Conservation (phyloP, 2,329 filamentous ascomycete species). For the Catunica adiposa region DNA sequence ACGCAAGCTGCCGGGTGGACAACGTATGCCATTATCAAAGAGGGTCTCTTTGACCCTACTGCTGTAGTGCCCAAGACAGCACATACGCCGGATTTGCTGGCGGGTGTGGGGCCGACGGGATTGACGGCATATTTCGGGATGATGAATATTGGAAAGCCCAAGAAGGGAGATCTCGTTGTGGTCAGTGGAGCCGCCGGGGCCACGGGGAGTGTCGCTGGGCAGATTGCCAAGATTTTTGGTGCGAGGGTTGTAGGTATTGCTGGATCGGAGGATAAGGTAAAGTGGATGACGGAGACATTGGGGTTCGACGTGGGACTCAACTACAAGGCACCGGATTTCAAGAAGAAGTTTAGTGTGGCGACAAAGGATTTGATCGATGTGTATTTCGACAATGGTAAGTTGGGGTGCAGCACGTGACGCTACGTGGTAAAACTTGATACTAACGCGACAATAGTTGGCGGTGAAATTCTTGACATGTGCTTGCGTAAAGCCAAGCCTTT, state of each 20-base stretch:
- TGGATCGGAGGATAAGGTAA: constrained; percentile 49
- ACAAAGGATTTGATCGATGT: constrained; percentile 47
- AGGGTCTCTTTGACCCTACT: constrained; percentile 31
- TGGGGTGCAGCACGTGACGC: background rate
- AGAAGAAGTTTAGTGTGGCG: constrained; percentile 39
- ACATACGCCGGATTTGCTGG: constrained; percentile 41
- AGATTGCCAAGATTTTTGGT: constrained; percentile 62
- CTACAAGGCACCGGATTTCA: constrained; percentile 50
- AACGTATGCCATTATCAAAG: constrained; percentile 43
- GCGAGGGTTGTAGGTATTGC: constrained; percentile 46
- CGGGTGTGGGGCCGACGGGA: constrained; percentile 48
- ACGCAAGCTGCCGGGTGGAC: constrained; percentile 44
- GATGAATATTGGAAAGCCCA: constrained; percentile 48
- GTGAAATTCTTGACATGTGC: constrained; percentile 51
- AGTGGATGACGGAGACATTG: constrained; percentile 45
- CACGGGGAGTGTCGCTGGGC: constrained; percentile 58
- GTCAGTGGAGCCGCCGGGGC: constrained; percentile 65
- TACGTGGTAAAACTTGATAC: background rate
- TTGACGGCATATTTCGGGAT: constrained; percentile 66
- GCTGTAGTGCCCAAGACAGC: constrained; percentile 26
- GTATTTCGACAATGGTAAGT: constrained; percentile 49
- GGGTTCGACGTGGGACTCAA: constrained; percentile 53
- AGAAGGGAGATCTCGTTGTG: constrained; percentile 56
- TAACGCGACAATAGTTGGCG: constrained; percentile 33
- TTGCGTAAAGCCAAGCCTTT: constrained; percentile 44